Evolutionary conservation across 2,329 filamentous ascomycete genomes (phyloP).

Genomic region (Colletotrichum truncatum): DNA sequence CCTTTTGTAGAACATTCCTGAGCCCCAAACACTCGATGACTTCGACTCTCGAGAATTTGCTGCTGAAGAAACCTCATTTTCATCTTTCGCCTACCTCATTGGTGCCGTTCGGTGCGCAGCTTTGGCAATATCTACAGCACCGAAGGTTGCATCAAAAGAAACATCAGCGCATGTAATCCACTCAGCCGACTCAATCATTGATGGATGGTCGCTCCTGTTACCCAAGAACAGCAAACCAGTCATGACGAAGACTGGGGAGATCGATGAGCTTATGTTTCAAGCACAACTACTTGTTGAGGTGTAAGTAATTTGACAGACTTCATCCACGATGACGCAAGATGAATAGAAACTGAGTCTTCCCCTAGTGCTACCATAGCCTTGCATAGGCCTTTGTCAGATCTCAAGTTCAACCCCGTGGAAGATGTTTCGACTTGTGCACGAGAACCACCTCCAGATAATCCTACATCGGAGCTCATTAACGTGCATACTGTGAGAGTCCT

Average conservation of each 20-base stretch:
- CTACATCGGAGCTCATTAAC: conserved; percentile 38
- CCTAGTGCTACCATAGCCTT: conserved; percentile 44
- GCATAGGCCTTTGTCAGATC: conserved; percentile 49
- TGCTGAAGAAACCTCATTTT: conserved; percentile 63
- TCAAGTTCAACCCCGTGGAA: conserved; percentile 48
- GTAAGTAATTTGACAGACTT: conserved; percentile 21
- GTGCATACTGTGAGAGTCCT: conserved; percentile 50
- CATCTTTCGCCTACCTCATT: conserved; percentile 73
- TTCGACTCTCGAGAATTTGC: conserved; percentile 71
- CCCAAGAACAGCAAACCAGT: conserved; percentile 42
- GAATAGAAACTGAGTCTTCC: neutral
- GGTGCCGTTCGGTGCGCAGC: conserved; percentile 61
- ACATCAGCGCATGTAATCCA: conserved; percentile 42
- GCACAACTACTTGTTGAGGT: conserved; percentile 37
- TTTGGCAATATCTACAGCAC: conserved; percentile 36
- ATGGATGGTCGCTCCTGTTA: conserved; percentile 49
- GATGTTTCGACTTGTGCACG: conserved; percentile 46
- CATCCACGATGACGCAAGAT: neutral
- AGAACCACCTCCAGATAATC: conserved; percentile 30
- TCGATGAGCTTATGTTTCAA: conserved; percentile 42
- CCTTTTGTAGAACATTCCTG: conserved; percentile 43
- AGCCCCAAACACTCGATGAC: conserved; percentile 61
- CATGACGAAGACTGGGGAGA: conserved; percentile 39
- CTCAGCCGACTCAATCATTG: conserved; percentile 43
- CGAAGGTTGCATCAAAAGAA: conserved; percentile 32